These are phyloP conservation scores for Paratinospora sagittata DNA, from an alignment of 164 flowering plant genomes.

Conservation along the genomic window DNA sequence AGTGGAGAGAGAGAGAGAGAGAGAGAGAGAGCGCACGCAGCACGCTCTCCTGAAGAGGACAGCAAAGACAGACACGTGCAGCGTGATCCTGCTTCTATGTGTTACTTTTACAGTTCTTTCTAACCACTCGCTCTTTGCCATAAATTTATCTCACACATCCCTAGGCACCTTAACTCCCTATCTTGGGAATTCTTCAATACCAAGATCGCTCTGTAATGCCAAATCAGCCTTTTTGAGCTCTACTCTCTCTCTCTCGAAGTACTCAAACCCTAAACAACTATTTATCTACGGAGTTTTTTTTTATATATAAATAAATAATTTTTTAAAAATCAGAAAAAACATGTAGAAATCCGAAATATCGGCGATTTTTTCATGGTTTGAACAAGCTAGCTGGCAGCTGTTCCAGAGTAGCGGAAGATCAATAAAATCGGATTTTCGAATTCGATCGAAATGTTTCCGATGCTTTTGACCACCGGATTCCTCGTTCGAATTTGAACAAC, in stretches of 20 bases:
- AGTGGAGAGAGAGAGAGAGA: no score
- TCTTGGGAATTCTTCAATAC: constrained; percentile 9
- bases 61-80: not conserved
- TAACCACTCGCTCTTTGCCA: not conserved
- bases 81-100: no score
- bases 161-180: constrained; percentile 13
- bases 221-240: constrained; percentile 14
- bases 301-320: not conserved
- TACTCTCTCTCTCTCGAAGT: constrained; percentile 19
- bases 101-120: not conserved
- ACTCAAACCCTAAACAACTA: constrained; percentile 18
- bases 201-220: constrained; percentile 9
- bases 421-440: no score
- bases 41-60: not conserved
- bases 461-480: not conserved
- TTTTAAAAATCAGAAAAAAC: not conserved
- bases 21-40: no score
- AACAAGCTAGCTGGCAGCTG: not conserved
- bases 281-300: not conserved
- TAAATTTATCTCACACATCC: constrained; percentile 30
- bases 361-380: not conserved
- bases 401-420: no score
- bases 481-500: not conserved
- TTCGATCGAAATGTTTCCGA: not conserved
- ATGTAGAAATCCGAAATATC: not conserved